These are phyloP conservation scores for Umbelopsis vinacea DNA, from an alignment of 192 early-diverging fungal genomes.

Conservation along the genomic window DNA sequence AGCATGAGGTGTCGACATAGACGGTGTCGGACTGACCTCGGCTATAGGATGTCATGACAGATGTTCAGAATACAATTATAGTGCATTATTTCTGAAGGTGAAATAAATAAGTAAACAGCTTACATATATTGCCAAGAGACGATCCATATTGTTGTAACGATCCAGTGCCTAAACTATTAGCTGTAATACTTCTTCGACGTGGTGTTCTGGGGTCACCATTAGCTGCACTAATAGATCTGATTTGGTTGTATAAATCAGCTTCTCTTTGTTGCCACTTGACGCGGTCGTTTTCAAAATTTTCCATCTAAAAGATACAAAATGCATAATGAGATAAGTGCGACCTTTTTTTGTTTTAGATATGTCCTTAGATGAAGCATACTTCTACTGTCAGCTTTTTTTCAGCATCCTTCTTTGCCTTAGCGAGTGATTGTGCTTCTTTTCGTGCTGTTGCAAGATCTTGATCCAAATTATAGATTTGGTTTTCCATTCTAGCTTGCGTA, in stretches of 20 bases:
- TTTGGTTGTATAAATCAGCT: constrained; percentile 47
- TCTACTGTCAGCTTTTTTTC: constrained; percentile 45
- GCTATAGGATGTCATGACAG: neutral
- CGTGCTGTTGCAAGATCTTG: constrained; percentile 41
- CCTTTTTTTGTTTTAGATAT: neutral
- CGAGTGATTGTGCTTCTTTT: constrained; percentile 44
- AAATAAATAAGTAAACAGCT: neutral
- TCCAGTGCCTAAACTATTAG: neutral
- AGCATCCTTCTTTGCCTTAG: constrained; percentile 46
- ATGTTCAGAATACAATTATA: neutral
- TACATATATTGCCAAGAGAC: constrained; percentile 16
- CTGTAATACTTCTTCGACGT: constrained; percentile 37
- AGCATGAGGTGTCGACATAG: constrained; percentile 14
- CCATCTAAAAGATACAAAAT: constrained; percentile 21
- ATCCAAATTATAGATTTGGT: constrained; percentile 53
- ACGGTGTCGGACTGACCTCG: neutral
- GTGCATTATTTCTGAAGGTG: neutral
- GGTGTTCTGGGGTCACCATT: constrained; percentile 46
- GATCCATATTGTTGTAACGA: constrained; percentile 9
- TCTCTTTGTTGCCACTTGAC: constrained; percentile 51
- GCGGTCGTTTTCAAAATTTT: constrained; percentile 49
- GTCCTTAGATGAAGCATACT: constrained; percentile 9
- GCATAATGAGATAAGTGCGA: neutral
- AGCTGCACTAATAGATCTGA: constrained; percentile 31
- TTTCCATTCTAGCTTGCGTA: constrained; percentile 49